Base-by-base conservation (phyloP, 2,329 filamentous ascomycete genomes). In the Penicillium sp. region DNA sequence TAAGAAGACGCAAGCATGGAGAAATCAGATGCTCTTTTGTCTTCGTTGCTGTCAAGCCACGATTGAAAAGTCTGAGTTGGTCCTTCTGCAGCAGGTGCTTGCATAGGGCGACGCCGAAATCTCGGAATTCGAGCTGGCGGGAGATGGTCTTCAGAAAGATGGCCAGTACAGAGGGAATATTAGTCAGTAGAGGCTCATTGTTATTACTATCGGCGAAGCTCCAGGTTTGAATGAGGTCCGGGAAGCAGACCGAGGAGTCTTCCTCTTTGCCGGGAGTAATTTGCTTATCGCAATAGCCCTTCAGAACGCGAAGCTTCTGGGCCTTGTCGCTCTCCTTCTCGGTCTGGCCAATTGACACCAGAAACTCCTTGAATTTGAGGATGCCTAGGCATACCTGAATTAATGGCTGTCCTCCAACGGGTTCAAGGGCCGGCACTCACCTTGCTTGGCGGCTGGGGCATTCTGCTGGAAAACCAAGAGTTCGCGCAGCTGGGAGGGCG, bases 221-320 rank as follows among this genome's bases (percentile, higher is more conserved):
- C 94, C 94, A 98, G 60, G 88, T 92, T 68, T 96, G 90, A 77
- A 96, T 90, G 41, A 98, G 79, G 68, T 96, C 91, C 2, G 84
- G 79, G 34, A 98, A 84, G 67, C 88, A 91, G 25, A 88, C 81
- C 6, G 84, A 80, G 55, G 85, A 83, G 39, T 87, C 85, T 35
- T 80, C 79, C 17, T 75, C 71, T 53, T 68, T 72, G 15, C 75
- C 76, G 61, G 75, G 75, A 17, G 81, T 78, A 60, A 80, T 82
- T 70, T 87, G 84, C 47, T 81, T 79, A 47, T 87, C 83, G 61
- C 80, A 79, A 64, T 81, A 82, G 42, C 74, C 71, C 63, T 80
- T 79, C 48, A 83, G 71, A 41, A 81, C 70, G 55, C 72, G 73
- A 53, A 80, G 70, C 57, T 77, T 79, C 59, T 75, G 71, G 4